Evolutionary conservation across 75 land plant genomes (phyloP).

Genomic region (Pseudotsuga menziesii): DNA sequence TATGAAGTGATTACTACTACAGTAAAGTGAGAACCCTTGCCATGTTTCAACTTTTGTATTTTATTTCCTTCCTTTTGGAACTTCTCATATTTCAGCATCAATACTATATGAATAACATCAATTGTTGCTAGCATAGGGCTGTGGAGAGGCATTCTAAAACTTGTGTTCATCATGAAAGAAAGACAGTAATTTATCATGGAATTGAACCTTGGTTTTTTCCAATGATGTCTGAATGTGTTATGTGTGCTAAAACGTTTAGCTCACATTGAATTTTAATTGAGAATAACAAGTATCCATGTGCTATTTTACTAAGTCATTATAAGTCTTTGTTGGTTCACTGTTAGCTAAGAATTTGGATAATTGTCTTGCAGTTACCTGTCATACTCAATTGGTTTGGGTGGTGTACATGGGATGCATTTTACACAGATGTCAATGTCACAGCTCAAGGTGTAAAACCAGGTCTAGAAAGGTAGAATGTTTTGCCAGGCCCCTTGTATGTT

Average conservation of each 20-base stretch:
- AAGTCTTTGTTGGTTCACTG: background rate
- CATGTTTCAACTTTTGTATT: background rate
- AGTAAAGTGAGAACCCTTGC: constrained; percentile 48
- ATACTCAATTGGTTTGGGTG: constrained; percentile 98
- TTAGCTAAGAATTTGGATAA: background rate
- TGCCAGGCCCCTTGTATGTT: background rate
- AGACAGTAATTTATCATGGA: constrained; percentile 46
- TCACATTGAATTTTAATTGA: background rate
- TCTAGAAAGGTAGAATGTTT: constrained; percentile 55
- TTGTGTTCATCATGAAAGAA: constrained; percentile 71
- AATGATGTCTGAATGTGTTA: background rate
- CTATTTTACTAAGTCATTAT: constrained; percentile 8
- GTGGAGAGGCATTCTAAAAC: constrained; percentile 72
- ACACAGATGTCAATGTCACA: constrained; percentile 86
- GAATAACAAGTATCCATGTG: background rate
- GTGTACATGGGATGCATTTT: constrained; percentile 99
- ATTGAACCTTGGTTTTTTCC: background rate
- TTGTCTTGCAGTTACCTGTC: constrained; percentile 61
- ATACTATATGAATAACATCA: background rate
- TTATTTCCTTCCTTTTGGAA: background rate
- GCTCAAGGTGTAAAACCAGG: constrained; percentile 79
- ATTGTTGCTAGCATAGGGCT: constrained; percentile 29
- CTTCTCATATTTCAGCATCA: background rate
- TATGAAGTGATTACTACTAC: constrained; percentile 79
- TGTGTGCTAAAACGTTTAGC: background rate